Evolutionary conservation across 768 basidiomycete species (phyloP), one percentile per base, ranked within the genome.

Genomic region (Clathrus columnatus): DNA sequence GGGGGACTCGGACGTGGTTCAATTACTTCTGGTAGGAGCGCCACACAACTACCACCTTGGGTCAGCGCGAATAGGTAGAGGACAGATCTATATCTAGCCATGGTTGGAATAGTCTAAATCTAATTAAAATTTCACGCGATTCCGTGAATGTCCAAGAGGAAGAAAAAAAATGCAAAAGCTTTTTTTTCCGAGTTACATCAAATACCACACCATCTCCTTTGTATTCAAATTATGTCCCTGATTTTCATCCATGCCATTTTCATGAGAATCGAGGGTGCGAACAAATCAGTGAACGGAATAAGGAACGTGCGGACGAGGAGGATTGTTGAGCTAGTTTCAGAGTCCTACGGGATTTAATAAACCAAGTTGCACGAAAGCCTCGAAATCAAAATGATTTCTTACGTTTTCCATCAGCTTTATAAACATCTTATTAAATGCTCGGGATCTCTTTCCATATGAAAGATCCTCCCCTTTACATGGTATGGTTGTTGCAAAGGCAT

Each of bases 401-500:
- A 51, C 26, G 5, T 51, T 27, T 7, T 17, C 3, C 50, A 51
- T 32, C 18, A 51, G 29, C 16, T 32, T 27, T 16, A 30, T 7
- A 11, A 51, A 6, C 3, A 27, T 20, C 17, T 7, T 20, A 18
- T 28, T 28, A 23, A 21, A 53, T 29, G 32, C 30, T 3, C 51
- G 51, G 21, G 7, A 17, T 26, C 51, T 21, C n/a, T 18, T 43
- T n/a, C 51, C 51, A 41, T 32, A 42, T 10, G 7, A n/a, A n/a
- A 44, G 51, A 43, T 53, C 41, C 5, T 62, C 61, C 14, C 61
- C 61, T 7, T 47, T 21, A 18, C 45, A 26, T 7, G 60, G 61
- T 8, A 30, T 48, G 14, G 61, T 62, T 17, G 26, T 56, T 20
- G 50, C 29, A 7, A 32, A 48, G 4, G 41, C 60, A 47, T 62